A percentile compares a stretch with the other conserved stretches of the same genome.
Conservation (phyloP, 306 rosid species). For the Lithocarpus polystachyus region DNA sequence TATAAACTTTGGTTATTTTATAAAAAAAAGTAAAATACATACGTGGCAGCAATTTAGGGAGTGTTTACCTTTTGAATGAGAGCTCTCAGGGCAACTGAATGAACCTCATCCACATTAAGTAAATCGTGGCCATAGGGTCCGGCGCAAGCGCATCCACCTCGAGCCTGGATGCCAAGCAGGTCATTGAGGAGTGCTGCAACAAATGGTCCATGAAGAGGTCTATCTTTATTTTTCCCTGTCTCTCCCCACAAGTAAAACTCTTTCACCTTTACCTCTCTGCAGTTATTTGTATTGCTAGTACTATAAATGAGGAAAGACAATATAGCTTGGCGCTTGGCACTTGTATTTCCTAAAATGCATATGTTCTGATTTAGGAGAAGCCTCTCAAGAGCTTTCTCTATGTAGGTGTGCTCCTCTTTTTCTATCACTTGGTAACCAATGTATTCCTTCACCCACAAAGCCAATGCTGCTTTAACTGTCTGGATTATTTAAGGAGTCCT, state of each 20-base stretch:
- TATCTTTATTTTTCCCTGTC: conserved; percentile 44
- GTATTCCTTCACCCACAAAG: conserved; percentile 79
- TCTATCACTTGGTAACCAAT: conserved; percentile 57
- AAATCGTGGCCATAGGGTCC: conserved; percentile 75
- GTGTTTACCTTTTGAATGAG: conserved; percentile 49
- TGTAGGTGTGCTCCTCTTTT: conserved; percentile 48
- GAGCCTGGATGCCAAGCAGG: conserved; percentile 73
- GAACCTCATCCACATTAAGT: conserved; percentile 49
- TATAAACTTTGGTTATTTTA: too few species aligned
- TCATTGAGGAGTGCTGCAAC: conserved; percentile 71
- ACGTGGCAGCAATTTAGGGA: too few species aligned
- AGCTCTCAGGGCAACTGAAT: conserved; percentile 60
- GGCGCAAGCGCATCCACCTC: conserved; percentile 88
- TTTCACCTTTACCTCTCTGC: neutral
- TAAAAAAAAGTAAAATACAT: too few species aligned
- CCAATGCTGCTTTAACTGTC: conserved; percentile 72
- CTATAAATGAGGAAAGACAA: conserved; percentile 63
- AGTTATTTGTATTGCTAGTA: conserved; percentile 12
- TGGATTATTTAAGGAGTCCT: conserved; percentile 85
- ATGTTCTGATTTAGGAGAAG: conserved; percentile 54
- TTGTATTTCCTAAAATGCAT: conserved; percentile 52
- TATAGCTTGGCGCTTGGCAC: conserved; percentile 58
- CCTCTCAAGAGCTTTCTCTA: conserved; percentile 48
- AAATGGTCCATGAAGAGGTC: conserved; percentile 74
- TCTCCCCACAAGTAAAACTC: conserved; percentile 56